Conservation (phyloP, 768 basidiomycete genomes). For the Suillus subaureus region DNA sequence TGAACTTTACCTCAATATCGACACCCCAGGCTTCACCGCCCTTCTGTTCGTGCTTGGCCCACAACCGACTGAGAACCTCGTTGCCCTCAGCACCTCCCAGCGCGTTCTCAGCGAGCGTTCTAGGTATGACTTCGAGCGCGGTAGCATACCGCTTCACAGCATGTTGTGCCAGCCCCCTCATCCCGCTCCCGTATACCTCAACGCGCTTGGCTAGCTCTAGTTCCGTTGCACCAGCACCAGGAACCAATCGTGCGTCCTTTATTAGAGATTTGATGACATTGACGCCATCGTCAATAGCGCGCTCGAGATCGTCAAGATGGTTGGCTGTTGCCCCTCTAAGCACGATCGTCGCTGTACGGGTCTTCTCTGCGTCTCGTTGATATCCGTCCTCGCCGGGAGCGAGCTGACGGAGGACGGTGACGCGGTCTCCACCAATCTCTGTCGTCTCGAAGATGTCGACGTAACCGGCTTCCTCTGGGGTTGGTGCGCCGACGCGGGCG, state of each 20-base stretch:
- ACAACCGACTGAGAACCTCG: slow-evolving; percentile 85
- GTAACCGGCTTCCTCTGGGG: slow-evolving; percentile 92
- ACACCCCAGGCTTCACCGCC: slow-evolving; percentile 81
- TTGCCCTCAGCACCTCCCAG: slow-evolving; percentile 89
- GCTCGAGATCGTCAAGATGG: slow-evolving; percentile 92
- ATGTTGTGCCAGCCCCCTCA: slow-evolving; percentile 92
- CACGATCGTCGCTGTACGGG: slow-evolving; percentile 91
- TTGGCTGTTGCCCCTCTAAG: slow-evolving; percentile 94
- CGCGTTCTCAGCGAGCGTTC: slow-evolving; percentile 94
- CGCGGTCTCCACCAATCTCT: slow-evolving; percentile 97
- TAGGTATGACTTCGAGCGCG: slow-evolving; percentile 90
- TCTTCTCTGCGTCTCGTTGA: slow-evolving; percentile 64
- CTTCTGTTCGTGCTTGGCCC: slow-evolving; percentile 85
- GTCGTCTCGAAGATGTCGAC: slow-evolving; percentile 94
- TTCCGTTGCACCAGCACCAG: slow-evolving; percentile 94
- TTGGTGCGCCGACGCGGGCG: slow-evolving; percentile 94
- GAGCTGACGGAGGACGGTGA: slow-evolving; percentile 92
- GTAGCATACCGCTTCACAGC: slow-evolving; percentile 87
- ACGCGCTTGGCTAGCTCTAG: slow-evolving; percentile 87
- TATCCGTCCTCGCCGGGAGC: slow-evolving; percentile 64
- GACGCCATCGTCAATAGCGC: slow-evolving; percentile 95
- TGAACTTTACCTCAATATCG: slow-evolving; percentile 72
- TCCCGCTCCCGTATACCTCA: slow-evolving; percentile 82
- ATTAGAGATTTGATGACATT: slow-evolving; percentile 93
- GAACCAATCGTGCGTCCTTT: slow-evolving; percentile 87